phyloP scores from a whole-genome alignment of 805 yeast species.

The Candida orba region DNA sequence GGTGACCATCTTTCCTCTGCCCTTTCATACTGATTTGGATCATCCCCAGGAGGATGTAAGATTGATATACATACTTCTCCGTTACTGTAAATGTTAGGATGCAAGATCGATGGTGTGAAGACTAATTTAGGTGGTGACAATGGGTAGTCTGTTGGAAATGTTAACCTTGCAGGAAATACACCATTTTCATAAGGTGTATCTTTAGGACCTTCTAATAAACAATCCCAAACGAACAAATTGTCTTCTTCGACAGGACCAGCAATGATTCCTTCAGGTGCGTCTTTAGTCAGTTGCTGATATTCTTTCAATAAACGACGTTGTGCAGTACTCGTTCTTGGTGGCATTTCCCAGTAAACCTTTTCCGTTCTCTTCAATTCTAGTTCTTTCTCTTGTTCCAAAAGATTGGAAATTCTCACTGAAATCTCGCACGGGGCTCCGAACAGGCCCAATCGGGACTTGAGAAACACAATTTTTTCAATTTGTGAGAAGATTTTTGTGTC shows the following conservation, averaged over 20 bases:
- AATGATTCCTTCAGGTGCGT: constrained; percentile 90
- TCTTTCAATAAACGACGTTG: constrained; percentile 83
- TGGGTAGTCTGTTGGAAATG: constrained; percentile 77
- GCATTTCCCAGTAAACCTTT: constrained; percentile 12
- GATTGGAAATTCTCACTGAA: too few species aligned
- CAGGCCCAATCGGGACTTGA: too few species aligned
- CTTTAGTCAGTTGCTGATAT: constrained; percentile 75
- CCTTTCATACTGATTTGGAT: constrained; percentile 89
- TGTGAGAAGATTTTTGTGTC: too few species aligned
- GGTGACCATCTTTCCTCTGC: constrained; percentile 99
- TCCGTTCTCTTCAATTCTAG: neutral
- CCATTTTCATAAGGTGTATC: constrained; percentile 86
- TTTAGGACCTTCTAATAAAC: constrained; percentile 75
- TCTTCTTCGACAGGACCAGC: constrained; percentile 85
- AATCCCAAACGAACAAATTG: constrained; percentile 75
- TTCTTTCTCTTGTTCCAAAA: too few species aligned
- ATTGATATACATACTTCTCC: constrained; percentile 96
- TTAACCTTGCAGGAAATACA: constrained; percentile 68
- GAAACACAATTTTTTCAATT: too few species aligned
- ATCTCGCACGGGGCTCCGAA: too few species aligned
- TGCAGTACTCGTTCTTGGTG: constrained; percentile 48
- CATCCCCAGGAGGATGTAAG: constrained; percentile 94
- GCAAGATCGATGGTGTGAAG: constrained; percentile 76
- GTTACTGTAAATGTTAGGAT: constrained; percentile 90
- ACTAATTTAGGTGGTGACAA: constrained; percentile 71